These are phyloP conservation scores for Monilinia laxa DNA, from an alignment of 2,329 filamentous ascomycete species.

Conservation along the genomic window DNA sequence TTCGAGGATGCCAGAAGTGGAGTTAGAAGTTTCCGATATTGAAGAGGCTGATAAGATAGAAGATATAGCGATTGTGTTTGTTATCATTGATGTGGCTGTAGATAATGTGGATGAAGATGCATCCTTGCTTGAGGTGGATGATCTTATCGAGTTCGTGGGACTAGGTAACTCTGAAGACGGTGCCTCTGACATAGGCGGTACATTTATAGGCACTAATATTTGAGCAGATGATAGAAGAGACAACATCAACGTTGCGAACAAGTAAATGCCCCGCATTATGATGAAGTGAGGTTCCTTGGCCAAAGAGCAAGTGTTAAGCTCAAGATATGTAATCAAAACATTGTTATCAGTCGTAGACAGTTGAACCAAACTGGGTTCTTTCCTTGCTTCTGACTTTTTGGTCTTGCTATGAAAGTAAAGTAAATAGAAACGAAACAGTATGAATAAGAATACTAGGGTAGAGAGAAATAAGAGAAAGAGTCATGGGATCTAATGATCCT, in stretches of 20 bases:
- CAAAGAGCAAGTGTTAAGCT: conserved; percentile 17
- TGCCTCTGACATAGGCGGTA: conserved; percentile 8
- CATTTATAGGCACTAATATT: conserved; percentile 19
- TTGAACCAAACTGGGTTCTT: conserved; percentile 22
- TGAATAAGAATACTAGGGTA: conserved; percentile 41
- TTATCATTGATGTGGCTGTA: conserved; percentile 22
- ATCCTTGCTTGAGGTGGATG: conserved; percentile 18
- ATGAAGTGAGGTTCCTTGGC: conserved; percentile 22
- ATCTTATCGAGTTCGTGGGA: neutral
- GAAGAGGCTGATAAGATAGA: conserved; percentile 26
- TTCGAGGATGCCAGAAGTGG: conserved; percentile 10
- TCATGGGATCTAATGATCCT: conserved; percentile 45
- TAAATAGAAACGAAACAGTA: conserved; percentile 41
- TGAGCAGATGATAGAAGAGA: conserved; percentile 21
- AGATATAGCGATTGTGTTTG: conserved; percentile 28
- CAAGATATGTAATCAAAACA: conserved; percentile 20
- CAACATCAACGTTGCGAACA: conserved; percentile 23
- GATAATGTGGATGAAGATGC: conserved; percentile 24
- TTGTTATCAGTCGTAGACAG: conserved; percentile 17
- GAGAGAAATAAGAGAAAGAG: conserved; percentile 52
- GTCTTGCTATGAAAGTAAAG: conserved; percentile 39
- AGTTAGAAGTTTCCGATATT: conserved; percentile 12
- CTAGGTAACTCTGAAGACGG: neutral
- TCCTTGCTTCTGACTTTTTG: conserved; percentile 4
- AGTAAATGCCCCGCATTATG: conserved; percentile 25